Base-by-base conservation (phyloP, 805 yeast species). In the Myxozyma monticola region DNA sequence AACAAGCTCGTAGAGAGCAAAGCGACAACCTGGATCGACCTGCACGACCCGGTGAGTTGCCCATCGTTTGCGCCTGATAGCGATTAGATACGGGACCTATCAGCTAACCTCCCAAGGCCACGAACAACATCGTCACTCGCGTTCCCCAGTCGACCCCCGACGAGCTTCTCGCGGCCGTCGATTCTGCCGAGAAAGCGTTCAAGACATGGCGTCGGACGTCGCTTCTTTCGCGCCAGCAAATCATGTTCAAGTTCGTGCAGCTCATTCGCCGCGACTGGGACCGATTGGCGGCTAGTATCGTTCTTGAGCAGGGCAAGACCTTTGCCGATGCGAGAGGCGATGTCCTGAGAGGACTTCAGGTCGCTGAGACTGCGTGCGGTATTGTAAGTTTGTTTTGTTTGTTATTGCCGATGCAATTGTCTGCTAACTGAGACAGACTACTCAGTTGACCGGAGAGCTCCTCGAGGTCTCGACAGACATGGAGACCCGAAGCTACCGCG, bases 401-500 rank as follows among this genome's bases (percentile, higher is more conserved):
- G 22, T 6, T 42, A 12, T 15, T 30, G 8, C 24, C n/a, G 4
- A 14, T 9, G 25, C 14, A 30, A 41, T 21, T 31, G 14, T 30
- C 6, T n/a, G 25, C 45, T 29, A 18, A 28, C 18, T 9, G 24
- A 6, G 2, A 10, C 26, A 45, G 54, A 60, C 62, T 22, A 72
- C 78, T 60, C 86, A 83, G 60, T 69, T 83, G 57, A 76, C 78
- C 64, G 89, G 88, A 18, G 72, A 73, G 38, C 72, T 78, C 22
- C 73, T 84, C 49, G 88, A 83, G 62, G 89, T 84, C 15, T 77
- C 88, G 28, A 71, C 76, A 15, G 85, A 83, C 61, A 84, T 84
- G 89, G 88, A 84, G 65, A 84, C 90, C 26, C 76, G 81, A 61
- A 81, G 82, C 85, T 81, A 79, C 63, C 77, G 89, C 60, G 84